Percentiles rank a stretch among this genome's conserved stretches.
Evolutionary conservation across 306 rosid species (phyloP).

Genomic region (Pyrus communis): DNA sequence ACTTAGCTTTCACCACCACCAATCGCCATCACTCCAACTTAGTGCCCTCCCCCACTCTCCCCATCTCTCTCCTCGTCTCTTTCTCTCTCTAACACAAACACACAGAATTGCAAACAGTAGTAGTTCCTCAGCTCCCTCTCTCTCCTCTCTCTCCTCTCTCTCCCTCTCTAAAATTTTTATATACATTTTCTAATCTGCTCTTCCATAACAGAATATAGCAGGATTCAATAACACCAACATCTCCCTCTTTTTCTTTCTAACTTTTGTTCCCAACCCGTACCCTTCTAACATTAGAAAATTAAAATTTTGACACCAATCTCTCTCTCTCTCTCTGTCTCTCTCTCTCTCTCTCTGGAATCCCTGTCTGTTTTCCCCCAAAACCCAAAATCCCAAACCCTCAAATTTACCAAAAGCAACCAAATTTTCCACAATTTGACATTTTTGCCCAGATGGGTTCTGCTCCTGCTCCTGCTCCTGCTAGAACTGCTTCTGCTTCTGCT

Average conservation of each 20-base stretch:
- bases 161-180: neutral
- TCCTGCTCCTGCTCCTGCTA: neutral
- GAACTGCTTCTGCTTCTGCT: neutral
- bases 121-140: neutral
- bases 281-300: neutral
- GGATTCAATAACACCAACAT: neutral
- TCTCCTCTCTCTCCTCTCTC: neutral
- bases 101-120: conserved; percentile 1
- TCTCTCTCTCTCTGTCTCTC: neutral
- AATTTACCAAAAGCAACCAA: neutral
- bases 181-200: neutral
- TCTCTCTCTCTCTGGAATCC: neutral
- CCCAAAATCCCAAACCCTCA: neutral
- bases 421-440: neutral
- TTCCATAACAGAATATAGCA: conserved; percentile 23
- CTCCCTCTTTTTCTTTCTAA: neutral
- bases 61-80: neutral
- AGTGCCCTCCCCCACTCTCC: conserved; percentile 1
- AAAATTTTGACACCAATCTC: neutral
- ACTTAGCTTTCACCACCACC: conserved; percentile 22
- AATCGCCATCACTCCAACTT: neutral
- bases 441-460: conserved; percentile 1
- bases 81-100: neutral
- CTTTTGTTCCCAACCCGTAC: neutral
- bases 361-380: too few species aligned